phyloP scores from a whole-genome alignment of 2,329 filamentous ascomycete species.

The Fusarium sp. region DNA sequence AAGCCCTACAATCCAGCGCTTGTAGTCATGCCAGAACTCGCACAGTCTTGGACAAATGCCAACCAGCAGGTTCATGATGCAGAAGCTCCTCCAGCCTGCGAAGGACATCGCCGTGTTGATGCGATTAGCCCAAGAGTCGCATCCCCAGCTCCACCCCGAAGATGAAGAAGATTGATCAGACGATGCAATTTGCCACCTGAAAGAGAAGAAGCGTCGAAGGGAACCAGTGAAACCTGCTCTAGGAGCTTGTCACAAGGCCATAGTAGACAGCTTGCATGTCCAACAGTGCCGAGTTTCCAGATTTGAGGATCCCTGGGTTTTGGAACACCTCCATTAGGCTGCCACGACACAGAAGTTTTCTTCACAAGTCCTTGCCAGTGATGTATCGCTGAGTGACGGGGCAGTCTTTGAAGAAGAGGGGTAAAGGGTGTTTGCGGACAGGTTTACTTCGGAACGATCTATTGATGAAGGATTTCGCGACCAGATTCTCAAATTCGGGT shows the following conservation, averaged over 20 bases:
- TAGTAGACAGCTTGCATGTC: neutral
- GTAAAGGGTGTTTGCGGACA: neutral
- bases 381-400: accelerated
- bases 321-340: neutral
- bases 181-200: constrained; percentile 2
- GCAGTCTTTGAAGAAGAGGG: neutral
- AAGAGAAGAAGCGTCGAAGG: neutral
- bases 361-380: neutral
- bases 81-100: neutral
- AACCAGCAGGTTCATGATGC: neutral
- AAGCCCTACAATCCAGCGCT: neutral
- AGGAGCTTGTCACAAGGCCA: constrained; percentile 1
- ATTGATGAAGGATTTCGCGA: neutral
- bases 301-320: neutral
- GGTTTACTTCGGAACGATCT: neutral
- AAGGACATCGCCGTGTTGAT: neutral
- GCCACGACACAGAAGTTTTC: neutral
- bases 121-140: neutral
- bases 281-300: neutral
- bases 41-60: neutral
- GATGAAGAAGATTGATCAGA: neutral
- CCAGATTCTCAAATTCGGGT: neutral
- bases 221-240: neutral
- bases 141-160: neutral
- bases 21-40: neutral